A percentile compares a stretch with the other conserved stretches of the same genome.
Conservation (phyloP, 75 land plant species). For the Pinus tabuliformis region DNA sequence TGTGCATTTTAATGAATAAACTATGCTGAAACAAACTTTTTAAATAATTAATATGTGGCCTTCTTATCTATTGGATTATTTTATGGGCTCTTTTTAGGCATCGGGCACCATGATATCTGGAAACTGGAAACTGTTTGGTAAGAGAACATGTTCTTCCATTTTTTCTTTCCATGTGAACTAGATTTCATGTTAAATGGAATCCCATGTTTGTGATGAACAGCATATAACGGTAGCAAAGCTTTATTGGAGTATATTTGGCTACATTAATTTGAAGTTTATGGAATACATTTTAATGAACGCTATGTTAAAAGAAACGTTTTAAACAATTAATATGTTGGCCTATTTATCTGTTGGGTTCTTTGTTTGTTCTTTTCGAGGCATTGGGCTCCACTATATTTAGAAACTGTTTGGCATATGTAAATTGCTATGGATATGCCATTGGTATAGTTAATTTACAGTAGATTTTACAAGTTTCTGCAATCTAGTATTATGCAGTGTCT, state of each 20-base stretch:
- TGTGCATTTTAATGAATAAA: not conserved
- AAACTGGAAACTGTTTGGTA: not conserved
- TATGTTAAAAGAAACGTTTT: not conserved
- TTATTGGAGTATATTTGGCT: not conserved
- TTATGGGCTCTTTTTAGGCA: not conserved
- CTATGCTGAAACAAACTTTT: not conserved
- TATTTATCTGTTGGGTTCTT: too few species aligned
- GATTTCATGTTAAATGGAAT: not conserved
- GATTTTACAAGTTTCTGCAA: too few species aligned
- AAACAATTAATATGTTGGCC: not conserved
- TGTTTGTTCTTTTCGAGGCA: not conserved
- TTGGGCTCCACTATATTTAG: not conserved
- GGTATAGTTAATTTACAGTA: too few species aligned
- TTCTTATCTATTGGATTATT: too few species aligned
- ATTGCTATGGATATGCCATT: too few species aligned
- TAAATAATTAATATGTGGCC: not conserved
- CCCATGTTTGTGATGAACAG: not conserved
- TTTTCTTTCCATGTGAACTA: not conserved
- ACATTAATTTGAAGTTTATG: not conserved
- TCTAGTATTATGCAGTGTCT: too few species aligned
- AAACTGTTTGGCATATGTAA: not conserved
- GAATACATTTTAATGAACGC: not conserved
- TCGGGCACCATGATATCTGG: not conserved
- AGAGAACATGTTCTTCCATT: not conserved
- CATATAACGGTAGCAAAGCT: not conserved